Evolutionary conservation across 306 rosid genomes (phyloP).

Genomic region (Trifolium repens): DNA sequence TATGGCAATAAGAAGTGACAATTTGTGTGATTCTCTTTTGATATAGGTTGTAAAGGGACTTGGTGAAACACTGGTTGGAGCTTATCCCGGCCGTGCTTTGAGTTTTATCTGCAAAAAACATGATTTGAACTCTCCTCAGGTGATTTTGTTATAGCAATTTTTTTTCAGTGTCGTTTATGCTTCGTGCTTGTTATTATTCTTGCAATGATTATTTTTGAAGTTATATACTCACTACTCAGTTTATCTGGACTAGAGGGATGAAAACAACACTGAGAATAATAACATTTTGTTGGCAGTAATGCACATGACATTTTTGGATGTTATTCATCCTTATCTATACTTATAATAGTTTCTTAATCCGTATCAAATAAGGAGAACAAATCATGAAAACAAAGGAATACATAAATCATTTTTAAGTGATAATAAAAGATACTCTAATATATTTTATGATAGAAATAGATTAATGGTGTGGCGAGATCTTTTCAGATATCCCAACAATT

Average conservation of each 20-base stretch:
- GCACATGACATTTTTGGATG: conserved; percentile 1
- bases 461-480: background rate
- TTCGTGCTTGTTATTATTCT: conserved; percentile 26
- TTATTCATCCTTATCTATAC: conserved; percentile 1
- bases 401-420: background rate
- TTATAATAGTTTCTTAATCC: conserved; percentile 8
- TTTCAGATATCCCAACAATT: conserved; percentile 9
- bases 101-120: conserved; percentile 88
- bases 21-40: conserved; percentile 28
- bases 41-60: conserved; percentile 94
- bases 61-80: conserved; percentile 98
- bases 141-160: conserved; percentile 39
- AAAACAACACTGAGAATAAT: background rate
- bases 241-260: conserved; percentile 2
- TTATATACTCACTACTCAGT: background rate
- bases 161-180: conserved; percentile 10
- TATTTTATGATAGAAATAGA: background rate
- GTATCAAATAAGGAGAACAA: conserved; percentile 2
- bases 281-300: background rate
- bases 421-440: background rate
- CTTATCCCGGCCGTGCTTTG: conserved; percentile 98
- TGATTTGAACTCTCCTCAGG: conserved; percentile 84
- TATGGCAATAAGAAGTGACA: conserved; percentile 22
- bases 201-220: background rate
- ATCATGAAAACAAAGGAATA: conserved; percentile 1